Conservation (phyloP, 345 rosid species). For the Adansonia digitata region DNA sequence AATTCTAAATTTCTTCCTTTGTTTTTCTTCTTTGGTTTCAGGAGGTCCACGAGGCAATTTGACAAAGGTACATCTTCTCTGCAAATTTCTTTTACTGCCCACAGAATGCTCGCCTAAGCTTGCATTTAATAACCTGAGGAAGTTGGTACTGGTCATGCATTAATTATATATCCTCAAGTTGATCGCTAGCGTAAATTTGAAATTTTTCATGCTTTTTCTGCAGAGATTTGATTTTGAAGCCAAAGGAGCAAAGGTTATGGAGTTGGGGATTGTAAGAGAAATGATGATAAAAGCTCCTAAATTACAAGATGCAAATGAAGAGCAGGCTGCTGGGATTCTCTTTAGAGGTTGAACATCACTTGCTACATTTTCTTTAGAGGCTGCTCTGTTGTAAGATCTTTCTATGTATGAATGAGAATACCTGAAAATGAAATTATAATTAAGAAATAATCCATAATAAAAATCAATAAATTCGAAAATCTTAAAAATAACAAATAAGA, state of each 20-base stretch:
- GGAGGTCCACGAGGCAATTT: slow-evolving; percentile 36
- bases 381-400: too few species aligned
- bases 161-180: neutral
- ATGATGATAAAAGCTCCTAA: slow-evolving; percentile 76
- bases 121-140: neutral
- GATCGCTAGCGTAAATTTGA: neutral
- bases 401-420: too few species aligned
- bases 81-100: neutral
- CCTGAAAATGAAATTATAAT: too few species aligned
- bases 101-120: neutral
- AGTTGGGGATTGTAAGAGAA: slow-evolving; percentile 71
- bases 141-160: neutral
- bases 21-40: slow-evolving; percentile 1
- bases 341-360: too few species aligned
- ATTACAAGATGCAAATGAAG: slow-evolving; percentile 78
- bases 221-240: slow-evolving; percentile 84
- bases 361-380: too few species aligned
- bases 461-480: too few species aligned
- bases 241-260: slow-evolving; percentile 85
- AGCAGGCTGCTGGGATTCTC: slow-evolving; percentile 91
- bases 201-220: neutral
- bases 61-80: slow-evolving; percentile 34
- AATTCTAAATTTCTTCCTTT: neutral
- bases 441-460: too few species aligned
- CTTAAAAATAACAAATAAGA: too few species aligned